Evolutionary conservation across 495 filamentous ascomycete species (phyloP).

Genomic region (Oidiodendron maius): DNA sequence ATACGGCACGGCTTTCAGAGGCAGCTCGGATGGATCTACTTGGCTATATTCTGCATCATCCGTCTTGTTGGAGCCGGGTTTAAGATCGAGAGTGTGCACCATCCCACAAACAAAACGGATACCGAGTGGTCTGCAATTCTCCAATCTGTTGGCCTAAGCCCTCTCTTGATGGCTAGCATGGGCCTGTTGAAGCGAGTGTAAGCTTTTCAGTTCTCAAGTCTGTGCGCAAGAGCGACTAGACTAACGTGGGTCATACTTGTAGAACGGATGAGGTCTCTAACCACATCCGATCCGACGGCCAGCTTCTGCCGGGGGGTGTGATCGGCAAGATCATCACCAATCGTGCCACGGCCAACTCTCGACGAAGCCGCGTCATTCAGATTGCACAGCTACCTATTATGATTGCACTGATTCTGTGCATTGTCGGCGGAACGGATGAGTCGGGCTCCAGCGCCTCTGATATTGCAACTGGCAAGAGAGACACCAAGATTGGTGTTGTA

Average conservation of each 20-base stretch:
- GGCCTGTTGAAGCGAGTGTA: constrained; percentile 21
- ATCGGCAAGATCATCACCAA: constrained; percentile 5
- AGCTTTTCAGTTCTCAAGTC: not conserved
- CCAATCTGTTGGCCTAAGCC: constrained; percentile 19
- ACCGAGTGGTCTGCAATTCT: constrained; percentile 17
- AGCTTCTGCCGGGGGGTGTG: not conserved
- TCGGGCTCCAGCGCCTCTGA: constrained; percentile 6
- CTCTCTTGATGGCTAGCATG: constrained; percentile 17
- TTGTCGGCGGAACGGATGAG: constrained; percentile 22
- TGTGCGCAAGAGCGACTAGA: not conserved
- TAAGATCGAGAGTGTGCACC: constrained; percentile 9
- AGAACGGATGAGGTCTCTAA: constrained; percentile 17
- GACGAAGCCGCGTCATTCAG: constrained; percentile 19
- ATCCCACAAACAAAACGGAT: constrained; percentile 13
- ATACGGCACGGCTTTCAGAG: constrained; percentile 16
- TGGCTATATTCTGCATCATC: constrained; percentile 13
- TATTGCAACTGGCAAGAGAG: constrained; percentile 10
- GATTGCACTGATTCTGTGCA: constrained; percentile 21
- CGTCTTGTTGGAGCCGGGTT: constrained; percentile 17
- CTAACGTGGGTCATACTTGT: not conserved
- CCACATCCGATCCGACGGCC: not conserved
- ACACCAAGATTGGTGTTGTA: constrained; percentile 14
- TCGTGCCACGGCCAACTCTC: constrained; percentile 15
- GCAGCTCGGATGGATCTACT: constrained; percentile 23
- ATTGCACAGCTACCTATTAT: constrained; percentile 14